Evolutionary conservation across 768 basidiomycete genomes (phyloP), one percentile per base, ranked within the genome.

Genomic region (Lentinula sp.): DNA sequence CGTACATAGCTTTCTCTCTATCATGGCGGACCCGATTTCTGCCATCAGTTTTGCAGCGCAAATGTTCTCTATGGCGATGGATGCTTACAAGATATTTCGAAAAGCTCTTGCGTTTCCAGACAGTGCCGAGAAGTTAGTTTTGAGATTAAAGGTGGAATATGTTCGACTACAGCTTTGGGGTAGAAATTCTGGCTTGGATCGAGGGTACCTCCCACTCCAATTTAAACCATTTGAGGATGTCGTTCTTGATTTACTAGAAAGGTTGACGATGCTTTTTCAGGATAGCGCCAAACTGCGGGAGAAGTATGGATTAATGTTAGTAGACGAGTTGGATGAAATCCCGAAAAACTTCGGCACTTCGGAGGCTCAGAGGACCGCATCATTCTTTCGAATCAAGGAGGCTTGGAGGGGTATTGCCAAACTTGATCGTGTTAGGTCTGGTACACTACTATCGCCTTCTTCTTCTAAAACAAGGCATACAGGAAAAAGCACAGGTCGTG

Each of bases 161-260:
- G 53, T 54, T 35, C 56, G 62, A 35, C 18, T 62, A 2, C 57
- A 58, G 56, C 57, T 62, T 13, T 62, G 62, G 62, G 62, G 62
- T 23, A 48, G 57, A 13, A 62, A 59, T 55, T 62, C 62, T 10
- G 62, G 62, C 2, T 57, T 59, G 18, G 62, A 58, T 23, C 53
- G 49, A 23, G 57, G 59, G 7, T 20, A 41, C 4, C 28, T 62
- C 20, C 32, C 45, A 20, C 28, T 39, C 16, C 54, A 45, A 7
- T 57, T 62, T 8, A 16, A 37, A 16, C 62, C 57, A 6, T 59
- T 62, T 20, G 62, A 59, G 23, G 50, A 52, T 33, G 23, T 62
- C 10, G 54, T 62, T 12, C 4, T 62, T n/a, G 51, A 59, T 7
- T 37, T 62, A 13, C 23, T 62, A 18, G 54, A 32, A 43, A 56